phyloP scores from a whole-genome alignment of 768 basidiomycete species.

The Mycena rosella region DNA sequence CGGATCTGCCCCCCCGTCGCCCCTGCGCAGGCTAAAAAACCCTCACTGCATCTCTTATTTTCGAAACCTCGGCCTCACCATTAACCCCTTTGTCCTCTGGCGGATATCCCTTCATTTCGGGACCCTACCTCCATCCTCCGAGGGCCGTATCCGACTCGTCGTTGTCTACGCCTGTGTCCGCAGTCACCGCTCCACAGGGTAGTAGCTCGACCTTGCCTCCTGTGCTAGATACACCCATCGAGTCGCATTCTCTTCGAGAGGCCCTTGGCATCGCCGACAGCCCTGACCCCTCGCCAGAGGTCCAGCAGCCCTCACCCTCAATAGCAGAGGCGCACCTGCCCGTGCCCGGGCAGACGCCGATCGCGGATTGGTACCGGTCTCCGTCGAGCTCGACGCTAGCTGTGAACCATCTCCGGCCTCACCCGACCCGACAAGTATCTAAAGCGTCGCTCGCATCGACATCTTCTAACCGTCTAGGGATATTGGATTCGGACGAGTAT shows the following conservation, averaged over 20 bases:
- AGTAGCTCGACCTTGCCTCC: conserved; percentile 65
- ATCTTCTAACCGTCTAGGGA: conserved; percentile 62
- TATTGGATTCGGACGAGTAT: conserved; percentile 59
- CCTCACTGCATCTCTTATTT: conserved; percentile 78
- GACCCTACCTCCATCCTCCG: conserved; percentile 48
- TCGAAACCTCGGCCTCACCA: conserved; percentile 70
- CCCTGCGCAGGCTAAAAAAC: conserved; percentile 64
- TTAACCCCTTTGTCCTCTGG: conserved; percentile 45
- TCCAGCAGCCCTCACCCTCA: conserved; percentile 18
- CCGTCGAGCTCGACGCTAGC: conserved; percentile 37
- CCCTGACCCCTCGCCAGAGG: conserved; percentile 43
- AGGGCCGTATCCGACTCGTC: conserved; percentile 62
- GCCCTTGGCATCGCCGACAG: conserved; percentile 51
- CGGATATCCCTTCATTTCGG: conserved; percentile 47
- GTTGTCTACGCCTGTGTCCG: conserved; percentile 63
- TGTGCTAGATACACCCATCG: conserved; percentile 72
- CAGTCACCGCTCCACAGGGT: conserved; percentile 70
- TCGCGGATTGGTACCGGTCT: conserved; percentile 51
- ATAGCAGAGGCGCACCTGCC: conserved; percentile 29
- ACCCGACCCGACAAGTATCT: conserved; percentile 36
- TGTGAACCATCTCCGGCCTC: conserved; percentile 41
- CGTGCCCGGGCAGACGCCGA: conserved; percentile 48
- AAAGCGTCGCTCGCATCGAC: conserved; percentile 48
- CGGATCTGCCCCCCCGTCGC: conserved; percentile 48
- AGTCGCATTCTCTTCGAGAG: conserved; percentile 63